phyloP scores from a whole-genome alignment of 2,329 filamentous ascomycete species.

The Aspergillus niger region DNA sequence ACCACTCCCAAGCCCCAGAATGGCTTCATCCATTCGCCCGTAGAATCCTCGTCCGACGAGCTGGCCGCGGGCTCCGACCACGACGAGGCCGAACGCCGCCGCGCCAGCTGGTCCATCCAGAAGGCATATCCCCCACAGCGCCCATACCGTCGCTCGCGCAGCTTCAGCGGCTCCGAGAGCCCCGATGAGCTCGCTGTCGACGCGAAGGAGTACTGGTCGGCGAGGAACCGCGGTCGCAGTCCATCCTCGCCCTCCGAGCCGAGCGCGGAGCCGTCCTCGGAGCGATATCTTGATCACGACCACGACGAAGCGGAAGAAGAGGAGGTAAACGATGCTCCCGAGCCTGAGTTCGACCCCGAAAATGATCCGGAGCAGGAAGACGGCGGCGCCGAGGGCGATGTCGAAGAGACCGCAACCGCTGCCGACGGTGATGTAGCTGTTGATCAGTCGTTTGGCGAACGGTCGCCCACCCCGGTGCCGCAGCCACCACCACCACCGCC shows the following conservation, averaged over 20 bases:
- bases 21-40: constrained; percentile 27
- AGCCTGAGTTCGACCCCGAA: not conserved
- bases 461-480: constrained; percentile 40
- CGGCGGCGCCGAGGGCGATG: constrained; percentile 15
- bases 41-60: constrained; percentile 45
- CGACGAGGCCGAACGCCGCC: constrained; percentile 37
- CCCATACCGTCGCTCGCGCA: constrained; percentile 28
- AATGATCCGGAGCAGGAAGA: not conserved
- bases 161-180: constrained; percentile 38
- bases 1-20: constrained; percentile 18
- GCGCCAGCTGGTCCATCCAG: constrained; percentile 38
- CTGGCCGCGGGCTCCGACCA: constrained; percentile 39
- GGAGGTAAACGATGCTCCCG: not conserved
- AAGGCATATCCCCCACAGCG: constrained; percentile 35
- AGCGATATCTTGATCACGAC: not conserved
- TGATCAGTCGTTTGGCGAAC: constrained; percentile 28
- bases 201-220: constrained; percentile 39
- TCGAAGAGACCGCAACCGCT: constrained; percentile 23
- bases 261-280: not conserved
- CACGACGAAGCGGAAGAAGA: not conserved
- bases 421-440: constrained; percentile 18
- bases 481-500: constrained; percentile 44
- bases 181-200: constrained; percentile 51
- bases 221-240: constrained; percentile 29
- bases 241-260: constrained; percentile 19